Evolutionary conservation across 345 rosid species (phyloP).

Genomic region (Iberis pinnata): DNA sequence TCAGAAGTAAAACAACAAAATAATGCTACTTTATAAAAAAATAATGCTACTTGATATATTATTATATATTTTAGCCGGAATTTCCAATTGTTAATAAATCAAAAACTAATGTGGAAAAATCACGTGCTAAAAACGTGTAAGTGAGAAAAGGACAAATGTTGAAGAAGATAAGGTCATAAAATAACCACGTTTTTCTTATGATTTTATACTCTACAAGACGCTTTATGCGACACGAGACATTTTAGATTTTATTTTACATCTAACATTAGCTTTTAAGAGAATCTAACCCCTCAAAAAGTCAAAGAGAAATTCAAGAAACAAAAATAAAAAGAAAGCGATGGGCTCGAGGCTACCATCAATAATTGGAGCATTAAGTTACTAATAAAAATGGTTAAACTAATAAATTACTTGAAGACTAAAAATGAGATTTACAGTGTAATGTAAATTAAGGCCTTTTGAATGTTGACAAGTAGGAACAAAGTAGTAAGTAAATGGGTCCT

Average conservation of each 20-base stretch:
- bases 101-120: background rate
- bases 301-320: background rate
- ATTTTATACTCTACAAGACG: slow-evolving; percentile 1
- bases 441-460: no score
- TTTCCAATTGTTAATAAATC: no score
- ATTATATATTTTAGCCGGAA: no score
- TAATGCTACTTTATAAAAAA: no score
- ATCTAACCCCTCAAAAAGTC: slow-evolving; percentile 17
- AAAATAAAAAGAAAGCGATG: no score
- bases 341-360: slow-evolving; percentile 34
- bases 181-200: slow-evolving; percentile 14
- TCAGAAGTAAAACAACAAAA: no score
- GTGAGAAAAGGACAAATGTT: slow-evolving; percentile 5
- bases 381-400: no score
- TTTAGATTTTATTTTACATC: background rate
- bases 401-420: no score
- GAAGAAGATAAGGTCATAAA: background rate
- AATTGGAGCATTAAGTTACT: slow-evolving; percentile 9
- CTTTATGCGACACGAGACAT: slow-evolving; percentile 15
- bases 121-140: slow-evolving; percentile 13
- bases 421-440: no score
- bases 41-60: no score
- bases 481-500: no score
- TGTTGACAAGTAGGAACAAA: no score
- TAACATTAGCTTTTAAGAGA: slow-evolving; percentile 11